Percentiles rank a stretch among this genome's conserved stretches.
Conservation (phyloP, 2,329 filamentous ascomycete genomes). For the Penicillium sp. region DNA sequence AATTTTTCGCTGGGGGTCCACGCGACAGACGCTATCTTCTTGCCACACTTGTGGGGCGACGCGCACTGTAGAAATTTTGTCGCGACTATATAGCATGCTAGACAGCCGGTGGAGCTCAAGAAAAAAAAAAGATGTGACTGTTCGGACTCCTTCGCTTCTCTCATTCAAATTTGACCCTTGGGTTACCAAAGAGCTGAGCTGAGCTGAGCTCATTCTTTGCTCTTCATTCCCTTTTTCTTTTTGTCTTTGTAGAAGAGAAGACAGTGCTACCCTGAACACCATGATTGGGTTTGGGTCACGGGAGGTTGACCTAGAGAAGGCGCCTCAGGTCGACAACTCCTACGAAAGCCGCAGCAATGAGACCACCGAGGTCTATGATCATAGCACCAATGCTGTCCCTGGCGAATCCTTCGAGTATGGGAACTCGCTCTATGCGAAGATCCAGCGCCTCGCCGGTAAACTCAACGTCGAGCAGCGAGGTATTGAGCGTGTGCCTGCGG, state of each 20-base stretch:
- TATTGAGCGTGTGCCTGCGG: constrained; percentile 70
- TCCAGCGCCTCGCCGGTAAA: constrained; percentile 63
- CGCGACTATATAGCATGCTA: constrained; percentile 11
- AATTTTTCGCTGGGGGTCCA: constrained; percentile 15
- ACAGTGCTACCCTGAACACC: constrained; percentile 7
- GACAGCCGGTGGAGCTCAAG: constrained; percentile 14
- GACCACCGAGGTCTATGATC: constrained; percentile 10
- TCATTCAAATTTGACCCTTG: constrained; percentile 11
- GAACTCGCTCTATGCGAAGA: constrained; percentile 54
- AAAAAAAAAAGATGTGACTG: constrained; percentile 22
- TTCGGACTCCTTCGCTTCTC: constrained; percentile 4
- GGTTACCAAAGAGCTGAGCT: constrained; percentile 2
- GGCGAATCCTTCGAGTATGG: constrained; percentile 60
- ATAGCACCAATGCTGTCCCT: constrained; percentile 47
- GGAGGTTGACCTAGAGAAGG: constrained; percentile 34
- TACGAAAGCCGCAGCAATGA: constrained; percentile 36
- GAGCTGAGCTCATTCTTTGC: constrained; percentile 16
- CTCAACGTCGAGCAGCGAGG: constrained; percentile 71
- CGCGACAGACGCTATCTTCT: constrained; percentile 20
- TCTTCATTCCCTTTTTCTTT: constrained; percentile 7
- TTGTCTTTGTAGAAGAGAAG: constrained; percentile 8
- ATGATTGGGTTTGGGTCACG: constrained; percentile 21
- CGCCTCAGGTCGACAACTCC: constrained; percentile 28
- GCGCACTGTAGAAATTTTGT: constrained; percentile 13
- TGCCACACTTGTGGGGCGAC: constrained; percentile 17